phyloP scores from a whole-genome alignment of 495 filamentous ascomycete species.

The Glonium stellatum region DNA sequence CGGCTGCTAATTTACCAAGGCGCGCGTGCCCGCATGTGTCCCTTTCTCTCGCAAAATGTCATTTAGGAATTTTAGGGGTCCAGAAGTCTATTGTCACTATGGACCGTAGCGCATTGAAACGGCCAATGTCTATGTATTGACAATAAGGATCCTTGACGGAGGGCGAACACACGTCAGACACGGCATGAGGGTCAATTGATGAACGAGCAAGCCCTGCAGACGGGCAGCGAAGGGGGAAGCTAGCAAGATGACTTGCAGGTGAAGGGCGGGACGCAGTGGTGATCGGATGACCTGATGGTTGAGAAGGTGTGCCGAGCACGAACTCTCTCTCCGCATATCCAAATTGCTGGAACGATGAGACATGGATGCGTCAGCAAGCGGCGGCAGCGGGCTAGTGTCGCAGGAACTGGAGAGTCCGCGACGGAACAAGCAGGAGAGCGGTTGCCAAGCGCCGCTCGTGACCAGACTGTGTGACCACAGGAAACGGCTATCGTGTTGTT shows the following conservation, averaged over 20 bases:
- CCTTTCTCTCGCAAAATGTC: conserved; percentile 4
- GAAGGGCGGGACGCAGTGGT: not conserved
- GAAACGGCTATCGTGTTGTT: not conserved
- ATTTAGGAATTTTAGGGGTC: not conserved
- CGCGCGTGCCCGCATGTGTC: conserved; percentile 25
- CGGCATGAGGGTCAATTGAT: not conserved
- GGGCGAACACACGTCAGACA: not conserved
- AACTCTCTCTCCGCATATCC: conserved; percentile 9
- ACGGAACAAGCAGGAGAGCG: not conserved
- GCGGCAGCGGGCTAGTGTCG: conserved; percentile 2
- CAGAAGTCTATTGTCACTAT: not conserved
- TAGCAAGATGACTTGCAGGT: not conserved
- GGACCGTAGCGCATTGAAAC: not conserved
- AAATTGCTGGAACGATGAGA: conserved; percentile 1
- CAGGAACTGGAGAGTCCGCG: not conserved
- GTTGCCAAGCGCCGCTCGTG: not conserved
- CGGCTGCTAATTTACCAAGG: not conserved
- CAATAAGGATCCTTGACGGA: not conserved
- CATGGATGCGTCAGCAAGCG: not conserved
- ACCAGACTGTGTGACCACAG: not conserved
- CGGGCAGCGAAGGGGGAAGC: not conserved
- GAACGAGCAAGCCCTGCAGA: not conserved
- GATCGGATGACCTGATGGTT: conserved; percentile 4
- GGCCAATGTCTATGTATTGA: not conserved
- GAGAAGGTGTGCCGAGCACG: not conserved